Evolutionary conservation across 2,329 filamentous ascomycete species (phyloP).

Genomic region (Pseudocercospora crystallina): DNA sequence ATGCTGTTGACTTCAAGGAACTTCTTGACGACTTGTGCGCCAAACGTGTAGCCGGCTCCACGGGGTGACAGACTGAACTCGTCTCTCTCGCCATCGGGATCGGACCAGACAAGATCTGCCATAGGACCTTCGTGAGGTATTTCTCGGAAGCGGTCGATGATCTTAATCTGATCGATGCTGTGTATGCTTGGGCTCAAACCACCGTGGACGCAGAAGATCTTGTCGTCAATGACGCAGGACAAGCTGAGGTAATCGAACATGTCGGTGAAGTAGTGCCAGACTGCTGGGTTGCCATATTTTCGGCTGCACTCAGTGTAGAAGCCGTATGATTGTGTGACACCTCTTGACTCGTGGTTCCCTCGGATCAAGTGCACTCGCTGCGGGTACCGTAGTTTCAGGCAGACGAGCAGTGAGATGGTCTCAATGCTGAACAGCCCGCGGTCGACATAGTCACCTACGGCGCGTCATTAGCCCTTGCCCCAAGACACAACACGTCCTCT

Average conservation of each 20-base stretch:
- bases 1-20: slow-evolving; percentile 97
- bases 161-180: slow-evolving; percentile 98
- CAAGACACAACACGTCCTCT: background rate
- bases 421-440: slow-evolving; percentile 98
- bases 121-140: slow-evolving; percentile 98
- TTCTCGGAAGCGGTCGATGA: slow-evolving; percentile 97
- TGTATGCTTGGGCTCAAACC: slow-evolving; percentile 74
- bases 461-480: slow-evolving; percentile 4
- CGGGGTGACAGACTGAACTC: slow-evolving; percentile 93
- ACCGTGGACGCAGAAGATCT: slow-evolving; percentile 98
- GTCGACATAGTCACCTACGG: slow-evolving; percentile 70
- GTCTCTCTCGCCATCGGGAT: slow-evolving; percentile 94
- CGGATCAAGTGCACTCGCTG: slow-evolving; percentile 93
- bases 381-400: slow-evolving; percentile 94
- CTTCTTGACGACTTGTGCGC: slow-evolving; percentile 96
- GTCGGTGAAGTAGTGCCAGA: slow-evolving; percentile 99
- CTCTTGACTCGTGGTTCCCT: slow-evolving; percentile 95
- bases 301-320: slow-evolving; percentile 98
- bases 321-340: slow-evolving; percentile 97
- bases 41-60: slow-evolving; percentile 95
- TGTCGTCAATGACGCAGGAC: slow-evolving; percentile 96
- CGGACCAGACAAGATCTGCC: slow-evolving; percentile 99
- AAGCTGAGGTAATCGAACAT: slow-evolving; percentile 99
- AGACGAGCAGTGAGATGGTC: slow-evolving; percentile 96
- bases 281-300: slow-evolving; percentile 97